Base-by-base conservation (phyloP, 352 stramenopile genomes). In the Globisporangium irregulare region DNA sequence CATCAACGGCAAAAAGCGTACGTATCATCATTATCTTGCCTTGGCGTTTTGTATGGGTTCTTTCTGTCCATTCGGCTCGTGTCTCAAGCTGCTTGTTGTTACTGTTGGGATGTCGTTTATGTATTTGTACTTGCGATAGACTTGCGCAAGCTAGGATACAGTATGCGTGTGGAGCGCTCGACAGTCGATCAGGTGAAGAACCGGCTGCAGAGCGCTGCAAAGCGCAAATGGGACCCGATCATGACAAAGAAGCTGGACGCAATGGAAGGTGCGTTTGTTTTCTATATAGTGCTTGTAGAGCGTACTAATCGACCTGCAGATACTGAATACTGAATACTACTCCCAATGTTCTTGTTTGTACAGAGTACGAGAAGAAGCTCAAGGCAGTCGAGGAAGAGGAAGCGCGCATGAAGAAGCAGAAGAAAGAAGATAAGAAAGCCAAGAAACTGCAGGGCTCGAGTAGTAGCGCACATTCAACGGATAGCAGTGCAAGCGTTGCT, bases 1-100 rank as follows among this genome's bases (percentile, higher is more conserved):
- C 69, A 97, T 98, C 77, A 98, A 98, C 73, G 94, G 94, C 69
- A 98, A 97, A 85, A 94, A 95, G 71, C 93, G 91, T 97, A 66
- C 64, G 86, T 89, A 15, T 15, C n/a, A 15, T 22, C 24, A 9
- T 10, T 62, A 24, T 20, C 34, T 36, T 62, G 25, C 29, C 22
- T 32, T 59, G 15, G 15, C 22, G 12, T 10, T 5, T 10, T 43
- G 24, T 38, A 50, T 22, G 29, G 22, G 12, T 5, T 5, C 4
- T 56, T 20, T 41, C 18, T 58, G 12, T 22, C 18, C 20, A 12
- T 53, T 54, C 36, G n/a, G 9, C 15, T 25, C 20, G 5, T 54
- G 5, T 22, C 58, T 58, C 12, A 12, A 51, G 10, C 43, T n/a
- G 15, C 18, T 51, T 51, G 43, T 3, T 51, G 5, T 46, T 18